Base-by-base conservation (phyloP, 2,329 filamentous ascomycete species). In the Scedosporium dehoogii region DNA sequence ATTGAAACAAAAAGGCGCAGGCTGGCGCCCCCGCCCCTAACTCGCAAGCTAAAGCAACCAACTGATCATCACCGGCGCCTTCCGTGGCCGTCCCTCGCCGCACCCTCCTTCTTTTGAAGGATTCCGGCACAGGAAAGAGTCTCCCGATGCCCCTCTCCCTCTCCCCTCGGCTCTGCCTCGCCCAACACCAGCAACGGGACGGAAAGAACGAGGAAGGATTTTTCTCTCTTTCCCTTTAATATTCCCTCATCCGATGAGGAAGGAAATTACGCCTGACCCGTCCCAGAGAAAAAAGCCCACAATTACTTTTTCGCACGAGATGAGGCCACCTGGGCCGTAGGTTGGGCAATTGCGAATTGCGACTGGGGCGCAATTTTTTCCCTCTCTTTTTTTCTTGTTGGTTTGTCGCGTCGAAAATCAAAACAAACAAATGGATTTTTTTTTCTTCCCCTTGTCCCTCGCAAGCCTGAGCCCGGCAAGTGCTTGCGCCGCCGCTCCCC, bases 371-470 rank as follows among this genome's bases (percentile, higher is more conserved):
- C 25, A 48, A 48, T 18, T n/a, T n/a, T 48, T 48, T 21, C 7
- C 33, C 33, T 12, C 10, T 12, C 3, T 14, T 38, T 38, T 38
- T 38, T 38, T 38, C 29, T 9, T 12, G 33, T 38, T 38, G 33
- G 33, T 38, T 16, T 6, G 27, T 23, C 58, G 58, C 58, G 58
- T 59, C 58, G 21, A 27, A 21, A 59, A 59, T 59, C 58, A 59
- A 59, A 59, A 59, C 58, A 59, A 59, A 59, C 58, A 59, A 59
- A 46, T 23, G 14, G 27, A 7, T 6, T 14, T 38, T 29, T 27
- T 29, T 18, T 21, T 58, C 14, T n/a, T 48, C 21, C 21, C 44
- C 21, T 48, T 48, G 16, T 48, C 44, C 21, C 21, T 48, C 14
- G 6, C 6, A 33, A 33, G 29, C 21, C 21, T 4, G 16, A 33